Percentiles rank a stretch among this genome's conserved stretches.
Conservation (phyloP, 2,329 filamentous ascomycete species). For the Colletotrichum agaves region DNA sequence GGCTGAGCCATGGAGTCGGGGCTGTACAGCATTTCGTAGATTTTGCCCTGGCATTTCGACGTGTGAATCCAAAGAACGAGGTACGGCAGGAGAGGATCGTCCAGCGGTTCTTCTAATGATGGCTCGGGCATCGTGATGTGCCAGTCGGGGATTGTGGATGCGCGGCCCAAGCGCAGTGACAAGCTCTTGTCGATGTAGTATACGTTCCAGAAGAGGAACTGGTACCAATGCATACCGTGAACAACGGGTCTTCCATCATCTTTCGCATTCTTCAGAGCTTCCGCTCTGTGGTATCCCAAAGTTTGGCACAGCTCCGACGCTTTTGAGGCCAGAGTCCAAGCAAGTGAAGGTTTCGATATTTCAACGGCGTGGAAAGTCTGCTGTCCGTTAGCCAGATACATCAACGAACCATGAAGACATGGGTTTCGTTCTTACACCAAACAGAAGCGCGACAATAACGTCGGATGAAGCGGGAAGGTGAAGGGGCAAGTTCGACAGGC, state of each 20-base stretch:
- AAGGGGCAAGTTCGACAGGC: constrained; percentile 45
- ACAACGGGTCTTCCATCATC: constrained; percentile 33
- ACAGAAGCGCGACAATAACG: constrained; percentile 40
- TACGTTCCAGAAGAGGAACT: constrained; percentile 65
- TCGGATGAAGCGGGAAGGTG: constrained; percentile 45
- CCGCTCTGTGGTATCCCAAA: constrained; percentile 44
- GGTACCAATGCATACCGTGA: constrained; percentile 46
- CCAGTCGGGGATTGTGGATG: constrained; percentile 66
- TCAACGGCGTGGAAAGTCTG: constrained; percentile 47
- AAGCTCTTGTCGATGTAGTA: constrained; percentile 68
- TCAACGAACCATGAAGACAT: no score
- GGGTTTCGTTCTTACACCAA: constrained; percentile 35
- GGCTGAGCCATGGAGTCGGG: constrained; percentile 52
- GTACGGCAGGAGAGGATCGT: constrained; percentile 44
- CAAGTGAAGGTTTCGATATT: constrained; percentile 47
- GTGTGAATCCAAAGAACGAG: constrained; percentile 61
- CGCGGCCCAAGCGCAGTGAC: constrained; percentile 63
- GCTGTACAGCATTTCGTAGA: constrained; percentile 66
- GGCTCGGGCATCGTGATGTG: constrained; percentile 58
- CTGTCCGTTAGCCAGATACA: background rate
- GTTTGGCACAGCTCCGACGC: constrained; percentile 47
- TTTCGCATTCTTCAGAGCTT: constrained; percentile 42
- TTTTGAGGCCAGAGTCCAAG: constrained; percentile 45
- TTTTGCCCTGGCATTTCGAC: constrained; percentile 62
- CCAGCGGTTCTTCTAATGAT: background rate